Base-by-base conservation (phyloP, 371 early-diverging fungal species). In the Capillidium heterosporum region DNA sequence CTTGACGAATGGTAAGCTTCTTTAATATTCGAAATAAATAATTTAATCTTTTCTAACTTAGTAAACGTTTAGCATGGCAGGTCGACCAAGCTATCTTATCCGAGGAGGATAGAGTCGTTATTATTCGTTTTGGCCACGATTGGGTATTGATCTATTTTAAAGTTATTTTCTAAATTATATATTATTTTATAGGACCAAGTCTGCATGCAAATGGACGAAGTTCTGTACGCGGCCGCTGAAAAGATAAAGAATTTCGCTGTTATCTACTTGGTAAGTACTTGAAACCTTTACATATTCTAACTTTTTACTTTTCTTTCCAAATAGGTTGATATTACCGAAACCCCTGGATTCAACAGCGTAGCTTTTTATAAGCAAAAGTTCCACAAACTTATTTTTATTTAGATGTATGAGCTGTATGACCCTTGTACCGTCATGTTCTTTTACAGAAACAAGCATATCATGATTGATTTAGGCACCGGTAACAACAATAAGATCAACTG, bases 401-500 rank as follows among this genome's bases (percentile, higher is more conserved):
- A 77, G 70, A 92, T 94, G 92, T 93, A 95, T 68, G 93, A 94
- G 70, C 68, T 92, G 47, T 97, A 95, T 68, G 98, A 97, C 66
- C 88, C 87, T 3, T 97, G 96, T 66, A 95, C 98, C 7, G 75
- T 76, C 28, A 88, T 89, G 88, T 89, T 91, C 67, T 91, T 91
- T 60, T 91, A 83, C 70, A 74, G 95, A 26, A 95, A 95, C 75
- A 93, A 93, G 64, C 97, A 95, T 60, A 95, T 95, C 59, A 90
- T 92, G 95, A 79, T 97, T 19, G 98, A 97, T 79, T 67, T 95
- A 60, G 98, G 98, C 15, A 97, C 98, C 0, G 98, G 98, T 60
- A 92, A 97, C 67, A 97, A 97, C 73, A 97, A 97, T 73, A 97
- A 97, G 71, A 87, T 97, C 64, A 90, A 92, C 63, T 94, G 96